Evolutionary conservation across 768 basidiomycete species (phyloP), one percentile per base, ranked within the genome.

Genomic region (Chalciporus piperatus): DNA sequence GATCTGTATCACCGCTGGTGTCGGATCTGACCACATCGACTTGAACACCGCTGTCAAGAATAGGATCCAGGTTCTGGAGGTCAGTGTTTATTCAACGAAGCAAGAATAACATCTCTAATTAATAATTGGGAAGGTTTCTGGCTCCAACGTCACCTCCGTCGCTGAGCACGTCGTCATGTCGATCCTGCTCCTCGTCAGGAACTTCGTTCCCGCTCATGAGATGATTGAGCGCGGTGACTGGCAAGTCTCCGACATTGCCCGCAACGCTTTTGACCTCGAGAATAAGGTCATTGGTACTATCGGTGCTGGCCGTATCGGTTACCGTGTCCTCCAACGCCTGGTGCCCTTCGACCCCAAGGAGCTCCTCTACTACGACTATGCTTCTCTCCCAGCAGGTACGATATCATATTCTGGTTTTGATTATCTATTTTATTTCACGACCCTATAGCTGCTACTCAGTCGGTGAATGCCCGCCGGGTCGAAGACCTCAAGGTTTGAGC

Each of bases 231-330:
- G 78, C 38, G 89, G 89, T 37, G 85, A 89, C 59, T 95, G 92
- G 92, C 75, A 85, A 65, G 90, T 92, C 38, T 88, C 89, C 16
- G 79, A 86, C 6, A 73, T 92, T 57, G 90, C 89, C 4, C 80
- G 90, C 57, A 82, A 86, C 60, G 87, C 92, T 9, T 96, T 78
- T 63, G 92, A 95, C 68, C 73, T 95, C 48, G 92, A 95, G 72
- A 82, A 80, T 66, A 95, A 95, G 73, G 86, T 91, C 49, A 84
- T 92, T 48, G 92, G 92, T 12, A 95, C 93, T 25, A 89, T 97
- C 51, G 90, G 89, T 49, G 83, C 82, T 63, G 82, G 83, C 22
- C 74, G 83, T 50, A 93, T 94, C 63, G 91, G 92, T 6, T 90
- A 89, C 76, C 83, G 88, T 62, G 89, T 92, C n/a, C 75, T 92